A percentile compares a stretch with the other conserved stretches of the same genome.
Conservation (phyloP, 495 filamentous ascomycete genomes). For the Penicillium soppii region DNA sequence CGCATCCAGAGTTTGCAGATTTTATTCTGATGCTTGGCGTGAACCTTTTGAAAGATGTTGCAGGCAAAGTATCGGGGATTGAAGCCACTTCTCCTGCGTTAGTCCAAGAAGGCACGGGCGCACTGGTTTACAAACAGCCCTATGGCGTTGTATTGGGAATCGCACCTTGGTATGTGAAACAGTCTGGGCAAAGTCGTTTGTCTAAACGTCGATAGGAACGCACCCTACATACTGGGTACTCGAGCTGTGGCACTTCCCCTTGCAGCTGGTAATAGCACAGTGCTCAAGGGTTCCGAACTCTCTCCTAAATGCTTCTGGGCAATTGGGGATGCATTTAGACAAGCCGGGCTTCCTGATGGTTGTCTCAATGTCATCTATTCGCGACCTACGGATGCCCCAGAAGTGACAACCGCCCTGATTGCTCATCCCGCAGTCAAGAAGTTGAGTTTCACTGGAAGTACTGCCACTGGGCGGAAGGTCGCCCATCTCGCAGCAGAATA, state of each 20-base stretch:
- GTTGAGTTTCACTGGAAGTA: slow-evolving; percentile 52
- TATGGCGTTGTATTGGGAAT: slow-evolving; percentile 79
- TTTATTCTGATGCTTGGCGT: slow-evolving; percentile 63
- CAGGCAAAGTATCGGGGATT: slow-evolving; percentile 60
- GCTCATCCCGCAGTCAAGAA: slow-evolving; percentile 43
- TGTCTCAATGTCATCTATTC: slow-evolving; percentile 45
- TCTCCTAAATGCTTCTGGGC: slow-evolving; percentile 5
- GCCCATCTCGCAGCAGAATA: slow-evolving; percentile 34
- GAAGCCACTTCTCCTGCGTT: slow-evolving; percentile 61
- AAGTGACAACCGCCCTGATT: slow-evolving; percentile 41
- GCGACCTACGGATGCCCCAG: slow-evolving; percentile 37
- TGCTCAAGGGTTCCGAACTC: slow-evolving; percentile 13
- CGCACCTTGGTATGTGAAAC: slow-evolving; percentile 65
- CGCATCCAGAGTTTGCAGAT: slow-evolving; percentile 45
- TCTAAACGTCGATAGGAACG: background rate
- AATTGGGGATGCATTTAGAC: slow-evolving; percentile 55
- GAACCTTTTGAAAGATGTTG: slow-evolving; percentile 67
- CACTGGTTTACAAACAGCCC: slow-evolving; percentile 76
- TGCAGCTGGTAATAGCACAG: background rate
- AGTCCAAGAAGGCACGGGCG: slow-evolving; percentile 53
- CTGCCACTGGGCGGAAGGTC: slow-evolving; percentile 44
- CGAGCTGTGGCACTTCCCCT: background rate
- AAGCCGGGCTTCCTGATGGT: slow-evolving; percentile 61
- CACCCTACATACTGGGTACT: background rate
- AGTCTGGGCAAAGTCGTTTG: background rate